A percentile compares a stretch with the other conserved stretches of the same genome.
Evolutionary conservation across 345 rosid species (phyloP).

Genomic region (Moricandia arvensis): DNA sequence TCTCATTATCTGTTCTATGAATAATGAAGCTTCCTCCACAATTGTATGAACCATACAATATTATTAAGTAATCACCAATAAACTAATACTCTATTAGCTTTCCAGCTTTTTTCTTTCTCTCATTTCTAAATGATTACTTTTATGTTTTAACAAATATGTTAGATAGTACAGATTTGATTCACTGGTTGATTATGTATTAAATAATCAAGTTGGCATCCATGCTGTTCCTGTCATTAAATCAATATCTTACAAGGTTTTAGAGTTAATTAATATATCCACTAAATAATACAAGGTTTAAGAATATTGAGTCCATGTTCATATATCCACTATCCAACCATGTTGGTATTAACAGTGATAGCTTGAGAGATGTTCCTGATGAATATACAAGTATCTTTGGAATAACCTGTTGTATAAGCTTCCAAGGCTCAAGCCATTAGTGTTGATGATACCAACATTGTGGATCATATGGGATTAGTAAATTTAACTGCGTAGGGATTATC

Average conservation of each 20-base stretch:
- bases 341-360: too few relatives aligned
- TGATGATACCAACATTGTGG: too few relatives aligned
- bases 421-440: too few relatives aligned
- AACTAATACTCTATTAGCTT: constrained; percentile 18
- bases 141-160: constrained; percentile 2
- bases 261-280: background rate
- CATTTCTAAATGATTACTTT: constrained; percentile 27
- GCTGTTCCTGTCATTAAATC: constrained; percentile 15
- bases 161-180: constrained; percentile 28
- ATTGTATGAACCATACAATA: constrained; percentile 1
- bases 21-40: constrained; percentile 34
- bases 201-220: constrained; percentile 23
- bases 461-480: background rate
- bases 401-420: background rate
- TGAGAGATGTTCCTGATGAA: background rate
- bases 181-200: constrained; percentile 23
- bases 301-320: too few relatives aligned
- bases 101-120: constrained; percentile 22
- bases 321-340: too few relatives aligned
- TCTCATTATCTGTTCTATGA: constrained; percentile 8
- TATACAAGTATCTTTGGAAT: background rate
- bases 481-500: too few relatives aligned
- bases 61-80: constrained; percentile 13
- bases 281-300: background rate
- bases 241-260: background rate